Evolutionary conservation across 257 asterid species (phyloP), one percentile per base, ranked within the genome.

Genomic region (Solanum sparsipilum): DNA sequence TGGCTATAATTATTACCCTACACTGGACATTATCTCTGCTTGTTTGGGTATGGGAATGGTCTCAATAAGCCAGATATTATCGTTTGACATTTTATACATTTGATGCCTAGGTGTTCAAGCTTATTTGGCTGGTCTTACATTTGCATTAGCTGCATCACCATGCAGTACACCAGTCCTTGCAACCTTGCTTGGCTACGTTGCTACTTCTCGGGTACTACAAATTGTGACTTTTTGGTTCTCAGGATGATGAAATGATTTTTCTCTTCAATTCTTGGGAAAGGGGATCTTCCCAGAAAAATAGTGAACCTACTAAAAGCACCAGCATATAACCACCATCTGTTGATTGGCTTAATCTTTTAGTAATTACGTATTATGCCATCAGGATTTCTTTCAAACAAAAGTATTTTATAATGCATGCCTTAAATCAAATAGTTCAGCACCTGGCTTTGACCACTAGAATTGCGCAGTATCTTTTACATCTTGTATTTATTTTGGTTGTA

Each of bases 91-190:
- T 15, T 71, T 73, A 10, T 85, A 67, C 44, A 56, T 60, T 23
- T 90, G 58, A 76, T 85, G 60, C 63, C 79, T 92, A 96, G 98
- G 98, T 89, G 98, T 95, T 44, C 99, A 96, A 92, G 98, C 98
- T 56, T 96, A 96, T 91, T 92, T 96, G 93, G 99, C 98, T 20
- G 98, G 99, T 58, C 98, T 96, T 74, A 94, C 98, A 85, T 96
- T 96, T 93, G 99, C 99, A 89, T 92, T 96, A 90, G 99, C 99
- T 88, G 99, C 99, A 88, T 96, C 98, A 10, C 99, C 98, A 56
- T 96, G 98, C 93, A 96, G 98, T 89, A 95, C 98, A 41, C 98
- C 98, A 10, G 98, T 95, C 70, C 95, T 96, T 60, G 98, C 98
- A 72, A 93, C 95, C 92, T 83, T 96, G 92, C 99, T 96, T 84